Percentiles rank a stretch among this genome's conserved stretches.
These are phyloP conservation scores for Lotus japonicus DNA, from an alignment of 306 rosid genomes.

Conservation along the genomic window DNA sequence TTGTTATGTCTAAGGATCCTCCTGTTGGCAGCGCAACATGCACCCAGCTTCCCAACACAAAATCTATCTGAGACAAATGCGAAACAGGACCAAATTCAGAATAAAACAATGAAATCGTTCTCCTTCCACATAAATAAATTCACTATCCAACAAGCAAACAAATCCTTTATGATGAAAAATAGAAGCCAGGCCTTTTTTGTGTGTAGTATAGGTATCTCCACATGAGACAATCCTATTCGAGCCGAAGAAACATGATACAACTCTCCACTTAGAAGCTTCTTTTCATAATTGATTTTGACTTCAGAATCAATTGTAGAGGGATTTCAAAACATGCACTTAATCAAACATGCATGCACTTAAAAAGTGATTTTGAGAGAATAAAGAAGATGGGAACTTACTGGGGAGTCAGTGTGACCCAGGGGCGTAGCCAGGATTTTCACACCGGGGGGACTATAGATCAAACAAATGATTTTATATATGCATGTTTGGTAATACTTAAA, in stretches of 20 bases:
- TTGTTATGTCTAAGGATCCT: constrained; percentile 70
- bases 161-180: neutral
- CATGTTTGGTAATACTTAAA: too few species aligned
- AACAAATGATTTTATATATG: too few species aligned
- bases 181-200: neutral
- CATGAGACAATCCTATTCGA: too few species aligned
- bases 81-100: neutral
- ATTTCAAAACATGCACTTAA: too few species aligned
- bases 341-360: too few species aligned
- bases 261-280: too few species aligned
- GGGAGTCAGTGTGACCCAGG: constrained; percentile 33
- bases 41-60: constrained; percentile 80
- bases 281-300: too few species aligned
- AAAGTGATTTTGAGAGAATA: neutral
- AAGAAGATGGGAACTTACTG: constrained; percentile 26
- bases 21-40: constrained; percentile 69
- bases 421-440: too few species aligned
- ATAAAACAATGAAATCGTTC: neutral
- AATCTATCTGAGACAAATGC: constrained; percentile 51
- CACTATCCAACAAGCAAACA: neutral
- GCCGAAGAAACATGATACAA: neutral
- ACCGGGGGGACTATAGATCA: too few species aligned
- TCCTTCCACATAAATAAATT: neutral
- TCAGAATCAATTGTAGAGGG: too few species aligned
- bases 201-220: too few species aligned